Percentiles rank a stretch among this genome's conserved stretches.
phyloP scores from a whole-genome alignment of 2,329 filamentous ascomycete genomes.

The Claviceps sorghi region DNA sequence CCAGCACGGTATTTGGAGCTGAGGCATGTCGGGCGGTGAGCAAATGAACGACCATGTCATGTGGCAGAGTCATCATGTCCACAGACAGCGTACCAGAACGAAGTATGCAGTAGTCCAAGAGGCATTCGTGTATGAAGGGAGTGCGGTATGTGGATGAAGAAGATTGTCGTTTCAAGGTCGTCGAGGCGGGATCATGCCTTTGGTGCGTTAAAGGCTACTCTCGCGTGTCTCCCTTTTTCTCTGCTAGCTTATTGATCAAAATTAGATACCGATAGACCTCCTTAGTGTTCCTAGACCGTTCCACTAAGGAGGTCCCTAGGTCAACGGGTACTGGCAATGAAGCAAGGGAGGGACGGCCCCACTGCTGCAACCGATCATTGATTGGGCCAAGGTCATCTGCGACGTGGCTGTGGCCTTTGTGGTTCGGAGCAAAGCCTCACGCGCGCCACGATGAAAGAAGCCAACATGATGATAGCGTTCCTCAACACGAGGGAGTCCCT shows the following conservation, averaged over 20 bases:
- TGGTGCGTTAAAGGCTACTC: neutral
- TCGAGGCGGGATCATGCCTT: neutral
- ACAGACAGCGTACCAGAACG: neutral
- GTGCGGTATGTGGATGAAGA: neutral
- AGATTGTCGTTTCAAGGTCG: neutral
- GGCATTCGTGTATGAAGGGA: neutral
- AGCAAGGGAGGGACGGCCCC: neutral
- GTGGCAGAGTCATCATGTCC: neutral
- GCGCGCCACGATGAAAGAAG: constrained; percentile 4
- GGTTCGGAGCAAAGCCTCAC: neutral
- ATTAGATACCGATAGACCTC: too few relatives aligned
- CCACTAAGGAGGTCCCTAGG: too few relatives aligned
- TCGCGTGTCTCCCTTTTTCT: neutral
- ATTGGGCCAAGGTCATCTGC: neutral
- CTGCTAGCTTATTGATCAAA: too few relatives aligned
- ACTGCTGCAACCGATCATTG: neutral
- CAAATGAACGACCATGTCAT: neutral
- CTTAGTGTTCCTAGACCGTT: too few relatives aligned
- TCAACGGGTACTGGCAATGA: too few relatives aligned
- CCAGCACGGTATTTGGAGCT: constrained; percentile 28
- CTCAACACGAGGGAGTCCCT: neutral
- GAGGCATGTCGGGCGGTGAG: constrained; percentile 11
- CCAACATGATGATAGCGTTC: constrained; percentile 3
- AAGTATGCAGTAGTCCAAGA: neutral
- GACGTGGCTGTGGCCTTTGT: constrained; percentile 3